Evolutionary conservation across 306 rosid genomes (phyloP).

Genomic region (Cicer judaicum): DNA sequence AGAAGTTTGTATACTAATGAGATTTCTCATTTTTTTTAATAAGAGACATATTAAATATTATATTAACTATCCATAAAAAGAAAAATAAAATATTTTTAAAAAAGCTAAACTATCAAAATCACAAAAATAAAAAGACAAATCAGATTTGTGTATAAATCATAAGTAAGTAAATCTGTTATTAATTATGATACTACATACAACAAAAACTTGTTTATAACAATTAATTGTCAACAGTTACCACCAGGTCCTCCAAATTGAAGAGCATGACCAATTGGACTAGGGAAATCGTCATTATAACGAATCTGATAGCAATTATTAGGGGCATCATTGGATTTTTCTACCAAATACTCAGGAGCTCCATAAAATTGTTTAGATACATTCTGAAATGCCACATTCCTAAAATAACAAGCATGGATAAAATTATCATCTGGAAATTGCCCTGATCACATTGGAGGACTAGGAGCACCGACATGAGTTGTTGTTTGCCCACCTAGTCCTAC

Average conservation of each 20-base stretch:
- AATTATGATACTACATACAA: not conserved
- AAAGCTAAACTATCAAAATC: too few species aligned
- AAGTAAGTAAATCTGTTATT: not conserved
- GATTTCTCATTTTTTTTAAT: too few species aligned
- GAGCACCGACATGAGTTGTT: not conserved
- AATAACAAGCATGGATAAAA: not conserved
- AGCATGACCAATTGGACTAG: not conserved
- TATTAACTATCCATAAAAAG: too few species aligned
- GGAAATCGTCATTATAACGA: not conserved
- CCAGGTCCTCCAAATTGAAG: constrained; percentile 18
- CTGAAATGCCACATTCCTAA: not conserved
- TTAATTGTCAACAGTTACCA: not conserved
- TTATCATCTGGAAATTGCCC: not conserved
- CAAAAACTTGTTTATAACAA: not conserved
- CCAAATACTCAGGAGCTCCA: not conserved
- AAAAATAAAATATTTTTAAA: too few species aligned
- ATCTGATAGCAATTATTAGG: not conserved
- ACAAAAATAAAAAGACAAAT: too few species aligned
- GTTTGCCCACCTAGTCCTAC: constrained; percentile 40
- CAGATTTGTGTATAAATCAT: not conserved
- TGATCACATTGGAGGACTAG: constrained; percentile 23
- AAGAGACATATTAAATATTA: too few species aligned
- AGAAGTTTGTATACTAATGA: too few species aligned
- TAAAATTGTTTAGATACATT: not conserved
- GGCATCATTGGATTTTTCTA: rapidly evolving